These are phyloP conservation scores for Actinomortierella ambigua DNA, from an alignment of 371 early-diverging fungal genomes.

Conservation along the genomic window DNA sequence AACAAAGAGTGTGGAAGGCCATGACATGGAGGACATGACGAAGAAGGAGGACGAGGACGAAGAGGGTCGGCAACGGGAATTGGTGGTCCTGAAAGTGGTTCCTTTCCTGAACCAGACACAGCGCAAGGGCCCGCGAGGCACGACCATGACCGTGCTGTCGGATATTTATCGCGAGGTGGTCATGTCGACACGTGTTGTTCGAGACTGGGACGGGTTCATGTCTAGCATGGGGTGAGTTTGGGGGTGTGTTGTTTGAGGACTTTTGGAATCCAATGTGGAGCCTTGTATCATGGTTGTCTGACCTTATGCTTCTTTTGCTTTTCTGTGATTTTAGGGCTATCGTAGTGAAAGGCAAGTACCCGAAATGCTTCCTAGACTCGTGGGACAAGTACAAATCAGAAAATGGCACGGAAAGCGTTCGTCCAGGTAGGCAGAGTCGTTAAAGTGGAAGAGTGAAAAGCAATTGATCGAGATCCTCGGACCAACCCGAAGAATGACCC, in stretches of 20 bases:
- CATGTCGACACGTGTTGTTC: conserved; percentile 40
- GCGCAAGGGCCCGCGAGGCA: background rate
- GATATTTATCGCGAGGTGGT: conserved; percentile 39
- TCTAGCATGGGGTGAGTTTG: conserved; percentile 39
- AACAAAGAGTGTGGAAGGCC: background rate
- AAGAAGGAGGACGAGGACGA: conserved; percentile 5
- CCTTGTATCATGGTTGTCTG: too few species aligned
- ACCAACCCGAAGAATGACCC: too few species aligned
- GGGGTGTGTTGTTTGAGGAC: background rate
- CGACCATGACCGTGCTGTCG: conserved; percentile 11
- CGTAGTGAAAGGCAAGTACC: conserved; percentile 49
- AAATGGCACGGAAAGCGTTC: conserved; percentile 65
- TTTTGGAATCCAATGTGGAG: background rate
- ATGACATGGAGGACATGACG: conserved; percentile 33
- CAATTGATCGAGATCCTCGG: conserved; percentile 3
- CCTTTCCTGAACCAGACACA: conserved; percentile 1
- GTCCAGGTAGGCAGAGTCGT: conserved; percentile 55
- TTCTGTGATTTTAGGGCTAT: conserved; percentile 14
- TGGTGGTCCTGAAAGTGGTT: conserved; percentile 4
- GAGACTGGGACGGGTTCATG: conserved; percentile 43
- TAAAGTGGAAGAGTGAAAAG: background rate
- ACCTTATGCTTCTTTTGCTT: background rate
- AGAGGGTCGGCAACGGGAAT: background rate
- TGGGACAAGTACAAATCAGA: conserved; percentile 73
- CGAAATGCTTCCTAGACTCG: conserved; percentile 57